Percentiles rank a stretch among this genome's conserved stretches.
Conservation (phyloP, 164 flowering plant genomes). For the Houttuynia cordata region DNA sequence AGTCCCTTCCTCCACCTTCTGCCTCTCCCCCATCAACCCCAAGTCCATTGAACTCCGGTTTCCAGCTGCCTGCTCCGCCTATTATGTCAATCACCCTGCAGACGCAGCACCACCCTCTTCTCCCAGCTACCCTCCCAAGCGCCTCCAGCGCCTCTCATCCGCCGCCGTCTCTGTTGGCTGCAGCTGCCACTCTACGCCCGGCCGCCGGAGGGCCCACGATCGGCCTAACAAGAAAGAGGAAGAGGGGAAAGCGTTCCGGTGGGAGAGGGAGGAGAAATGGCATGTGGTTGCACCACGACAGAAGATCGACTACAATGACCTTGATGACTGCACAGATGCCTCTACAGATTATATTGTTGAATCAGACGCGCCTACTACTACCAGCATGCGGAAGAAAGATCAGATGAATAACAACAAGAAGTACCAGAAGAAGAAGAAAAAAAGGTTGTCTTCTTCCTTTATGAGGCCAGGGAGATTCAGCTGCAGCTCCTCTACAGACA, state of each 20-base stretch:
- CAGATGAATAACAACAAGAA: slow-evolving; percentile 11
- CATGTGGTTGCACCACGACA: slow-evolving; percentile 45
- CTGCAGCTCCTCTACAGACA: slow-evolving; percentile 40
- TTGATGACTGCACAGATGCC: background rate
- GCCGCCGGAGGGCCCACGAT: background rate
- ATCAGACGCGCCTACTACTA: background rate
- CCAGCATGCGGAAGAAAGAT: background rate
- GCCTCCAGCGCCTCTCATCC: slow-evolving; percentile 6
- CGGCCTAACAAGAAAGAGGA: too few species aligned
- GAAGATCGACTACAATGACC: slow-evolving; percentile 20
- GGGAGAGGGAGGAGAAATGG: slow-evolving; percentile 32
- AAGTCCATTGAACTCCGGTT: slow-evolving; percentile 11
- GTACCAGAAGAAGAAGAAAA: slow-evolving; percentile 4
- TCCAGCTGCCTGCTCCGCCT: too few species aligned
- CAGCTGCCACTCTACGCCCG: slow-evolving; percentile 4
- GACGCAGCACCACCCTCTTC: too few species aligned
- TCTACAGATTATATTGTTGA: background rate
- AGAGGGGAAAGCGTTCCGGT: slow-evolving; percentile 5
- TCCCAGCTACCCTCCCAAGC: too few species aligned
- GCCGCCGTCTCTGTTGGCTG: slow-evolving; percentile 12
- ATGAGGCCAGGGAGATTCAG: slow-evolving; percentile 23
- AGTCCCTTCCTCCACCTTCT: slow-evolving; percentile 2
- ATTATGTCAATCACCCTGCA: too few species aligned
- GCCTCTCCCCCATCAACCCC: slow-evolving; percentile 15
- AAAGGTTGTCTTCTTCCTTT: background rate